Base-by-base conservation (phyloP, 2,329 filamentous ascomycete genomes). In the Pleochaeta shiraiana region DNA sequence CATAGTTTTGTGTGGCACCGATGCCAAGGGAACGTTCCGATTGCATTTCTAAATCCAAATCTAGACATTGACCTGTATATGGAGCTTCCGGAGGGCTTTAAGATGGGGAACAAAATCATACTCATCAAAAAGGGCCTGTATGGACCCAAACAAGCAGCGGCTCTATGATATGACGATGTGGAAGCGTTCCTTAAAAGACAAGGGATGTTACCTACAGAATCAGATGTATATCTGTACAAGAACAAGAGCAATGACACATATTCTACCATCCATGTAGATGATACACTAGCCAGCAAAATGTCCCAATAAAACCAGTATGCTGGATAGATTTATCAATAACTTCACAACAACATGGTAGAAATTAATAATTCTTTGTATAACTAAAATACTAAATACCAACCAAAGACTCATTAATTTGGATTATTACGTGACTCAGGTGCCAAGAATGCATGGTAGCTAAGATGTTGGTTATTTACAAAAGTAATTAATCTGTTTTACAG, bases 41-140 rank as follows among this genome's bases (percentile, higher is more conserved):
- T 53, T 19, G 47, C 47, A 53, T 53, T 53, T 43, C 37, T 43
- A 43, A 43, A n/a, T n/a, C n/a, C n/a, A n/a, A n/a, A 50, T 24
- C 45, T 50, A 50, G 53, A 57, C n/a, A 31, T 31, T 11, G 53
- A 57, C 26, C n/a, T 57, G n/a, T 57, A 57, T 31, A 57, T 57
- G 53, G 53, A 57, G 21, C 53, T 57, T 11, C 53, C 21, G n/a
- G 53, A 57, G 21, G 53, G 53, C 5, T 57, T 57, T 31, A 26
- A 57, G n/a, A 28, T 16, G 11, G 53, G 30, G 11, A 57, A 57
- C n/a, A 28, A 28, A 28, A 57, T 57, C n/a, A 28, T 57, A 57
- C 2, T 53, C 12, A 53, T 53, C 21, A 53, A 53, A 24, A 53
- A 53, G 21, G 47, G 47, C 12, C 21, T 53, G 47, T 57, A 4